Percentiles rank a stretch among this genome's conserved stretches.
These are phyloP conservation scores for Citrus glauca DNA, from an alignment of 345 rosid genomes.

Conservation along the genomic window DNA sequence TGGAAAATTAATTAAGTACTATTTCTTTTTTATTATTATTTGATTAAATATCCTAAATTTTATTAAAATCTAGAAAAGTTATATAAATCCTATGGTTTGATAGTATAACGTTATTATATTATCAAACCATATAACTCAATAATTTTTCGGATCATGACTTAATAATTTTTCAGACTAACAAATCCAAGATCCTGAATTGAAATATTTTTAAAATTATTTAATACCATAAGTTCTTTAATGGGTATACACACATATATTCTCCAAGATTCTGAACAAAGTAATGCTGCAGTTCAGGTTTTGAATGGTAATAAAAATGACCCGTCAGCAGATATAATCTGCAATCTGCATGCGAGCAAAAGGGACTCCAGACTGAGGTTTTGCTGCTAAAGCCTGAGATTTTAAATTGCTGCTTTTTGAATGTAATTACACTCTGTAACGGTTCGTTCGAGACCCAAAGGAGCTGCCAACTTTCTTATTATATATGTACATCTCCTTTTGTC, in stretches of 20 bases:
- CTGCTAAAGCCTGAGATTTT: background rate
- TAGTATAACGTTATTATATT: too few relatives aligned
- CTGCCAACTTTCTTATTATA: background rate
- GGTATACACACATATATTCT: background rate
- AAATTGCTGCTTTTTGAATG: background rate
- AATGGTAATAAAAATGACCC: background rate
- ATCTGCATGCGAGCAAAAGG: constrained; percentile 9
- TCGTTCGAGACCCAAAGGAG: constrained; percentile 5
- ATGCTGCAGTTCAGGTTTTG: background rate
- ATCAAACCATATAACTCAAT: too few relatives aligned
- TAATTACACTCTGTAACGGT: background rate
- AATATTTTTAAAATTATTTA: too few relatives aligned
- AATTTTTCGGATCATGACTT: too few relatives aligned
- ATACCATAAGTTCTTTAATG: background rate
- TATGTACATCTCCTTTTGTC: background rate
- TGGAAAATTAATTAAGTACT: too few relatives aligned
- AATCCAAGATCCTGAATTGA: too few relatives aligned
- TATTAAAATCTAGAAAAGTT: too few relatives aligned
- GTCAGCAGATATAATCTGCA: constrained; percentile 7
- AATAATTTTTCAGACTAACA: too few relatives aligned
- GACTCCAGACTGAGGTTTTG: background rate
- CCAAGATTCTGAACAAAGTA: background rate
- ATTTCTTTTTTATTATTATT: too few relatives aligned
- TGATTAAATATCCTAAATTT: too few relatives aligned
- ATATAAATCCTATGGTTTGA: too few relatives aligned